Conservation (phyloP, 2,329 filamentous ascomycete genomes). For the Cercospora beticola region DNA sequence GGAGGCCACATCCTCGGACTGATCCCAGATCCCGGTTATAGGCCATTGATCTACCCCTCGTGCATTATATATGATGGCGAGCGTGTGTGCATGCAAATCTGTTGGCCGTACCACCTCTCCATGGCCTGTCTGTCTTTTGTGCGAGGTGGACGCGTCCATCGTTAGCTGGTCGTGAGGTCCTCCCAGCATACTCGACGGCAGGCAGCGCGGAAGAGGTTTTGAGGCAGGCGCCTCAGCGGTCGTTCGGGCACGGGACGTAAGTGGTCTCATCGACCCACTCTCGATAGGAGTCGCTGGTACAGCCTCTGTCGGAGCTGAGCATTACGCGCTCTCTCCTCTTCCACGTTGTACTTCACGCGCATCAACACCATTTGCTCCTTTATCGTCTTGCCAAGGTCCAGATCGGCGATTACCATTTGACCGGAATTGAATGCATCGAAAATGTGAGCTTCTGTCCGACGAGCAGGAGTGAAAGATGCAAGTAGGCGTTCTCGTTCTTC, state of each 20-base stretch:
- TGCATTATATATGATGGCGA: not conserved
- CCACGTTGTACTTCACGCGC: not conserved
- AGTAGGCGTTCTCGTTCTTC: conserved; percentile 24
- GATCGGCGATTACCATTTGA: conserved; percentile 48
- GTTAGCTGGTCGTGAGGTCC: not conserved
- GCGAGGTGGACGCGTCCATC: not conserved
- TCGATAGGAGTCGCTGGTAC: not conserved
- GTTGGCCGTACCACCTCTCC: not conserved
- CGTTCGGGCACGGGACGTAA: not conserved
- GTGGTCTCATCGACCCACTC: not conserved
- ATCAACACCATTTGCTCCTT: conserved; percentile 41
- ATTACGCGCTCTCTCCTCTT: not conserved
- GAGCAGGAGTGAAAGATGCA: conserved; percentile 19
- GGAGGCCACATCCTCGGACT: not conserved
- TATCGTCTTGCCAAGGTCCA: conserved; percentile 44
- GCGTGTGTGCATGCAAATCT: not conserved
- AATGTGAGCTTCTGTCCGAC: conserved; percentile 36
- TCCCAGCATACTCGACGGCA: not conserved
- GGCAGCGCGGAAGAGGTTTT: not conserved
- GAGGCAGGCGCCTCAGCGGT: not conserved
- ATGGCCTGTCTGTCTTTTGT: not conserved
- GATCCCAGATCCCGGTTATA: not conserved
- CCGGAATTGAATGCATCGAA: conserved; percentile 50
- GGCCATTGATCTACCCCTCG: not conserved
- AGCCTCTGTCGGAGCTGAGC: not conserved